phyloP scores from a whole-genome alignment of 108 stramenopile species.

The Poteriospumella lacustris region DNA sequence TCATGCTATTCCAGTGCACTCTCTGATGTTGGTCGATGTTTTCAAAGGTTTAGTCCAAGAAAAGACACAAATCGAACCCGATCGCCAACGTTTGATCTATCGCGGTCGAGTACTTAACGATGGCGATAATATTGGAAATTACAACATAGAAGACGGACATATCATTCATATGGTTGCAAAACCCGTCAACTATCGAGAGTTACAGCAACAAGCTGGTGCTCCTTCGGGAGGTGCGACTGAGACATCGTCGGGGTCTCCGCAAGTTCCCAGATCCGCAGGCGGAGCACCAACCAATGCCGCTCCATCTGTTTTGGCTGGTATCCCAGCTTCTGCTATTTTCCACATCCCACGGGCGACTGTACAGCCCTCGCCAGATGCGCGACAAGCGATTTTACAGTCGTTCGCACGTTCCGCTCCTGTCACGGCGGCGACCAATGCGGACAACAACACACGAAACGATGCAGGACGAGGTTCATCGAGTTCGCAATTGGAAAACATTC shows the following conservation, averaged over 20 bases:
- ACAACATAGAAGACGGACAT: conserved; percentile 50
- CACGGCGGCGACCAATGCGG: neutral
- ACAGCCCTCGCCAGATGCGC: too few species aligned
- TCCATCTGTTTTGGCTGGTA: too few species aligned
- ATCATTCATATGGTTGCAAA: conserved; percentile 51
- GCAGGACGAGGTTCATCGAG: too few species aligned
- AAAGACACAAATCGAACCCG: neutral
- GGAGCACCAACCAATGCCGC: neutral
- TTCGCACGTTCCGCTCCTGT: neutral
- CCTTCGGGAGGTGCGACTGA: neutral
- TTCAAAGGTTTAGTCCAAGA: neutral
- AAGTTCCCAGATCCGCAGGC: neutral
- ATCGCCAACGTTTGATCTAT: conserved; percentile 51
- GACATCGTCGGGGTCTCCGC: neutral
- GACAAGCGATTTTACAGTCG: neutral
- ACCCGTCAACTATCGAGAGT: conserved; percentile 32
- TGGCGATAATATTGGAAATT: conserved; percentile 26
- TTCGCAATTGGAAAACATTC: conserved; percentile 72
- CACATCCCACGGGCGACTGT: too few species aligned
- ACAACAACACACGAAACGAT: too few species aligned
- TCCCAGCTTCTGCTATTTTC: too few species aligned
- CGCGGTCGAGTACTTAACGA: conserved; percentile 49
- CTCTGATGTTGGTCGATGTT: too few species aligned
- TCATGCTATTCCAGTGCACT: too few species aligned
- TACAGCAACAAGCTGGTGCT: neutral